Base-by-base conservation (phyloP, 148 eudicot species). In the Cornus suecica region DNA sequence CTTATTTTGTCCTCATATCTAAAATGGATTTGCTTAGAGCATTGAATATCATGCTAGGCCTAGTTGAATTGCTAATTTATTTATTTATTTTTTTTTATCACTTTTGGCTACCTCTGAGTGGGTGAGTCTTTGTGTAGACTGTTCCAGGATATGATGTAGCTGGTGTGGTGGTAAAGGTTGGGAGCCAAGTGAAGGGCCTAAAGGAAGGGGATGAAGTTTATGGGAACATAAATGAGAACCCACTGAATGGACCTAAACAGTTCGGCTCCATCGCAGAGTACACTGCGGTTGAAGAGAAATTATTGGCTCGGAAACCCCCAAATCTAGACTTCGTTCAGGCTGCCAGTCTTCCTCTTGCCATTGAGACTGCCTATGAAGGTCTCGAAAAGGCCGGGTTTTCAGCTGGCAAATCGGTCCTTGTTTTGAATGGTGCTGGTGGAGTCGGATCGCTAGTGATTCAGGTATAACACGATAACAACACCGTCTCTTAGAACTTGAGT, bases 291-390 rank as follows among this genome's bases (percentile, higher is more conserved):
- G 97, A 92, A 68, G 99, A 95, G 83, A 95, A 85, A 62, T 72
- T 93, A 56, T 34, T 95, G 78, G 97, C 99, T 32, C 68, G 85
- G 1, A 95, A 95, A 75, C 99, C 99, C 65, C 86, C 22, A 91
- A 93, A 73, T 78, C 62, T 95, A 7, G 85, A 88, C 78, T 95
- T 95, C 79, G 88, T 74, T 37, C 89, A 92, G 73, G 99, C 94
- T 80, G 99, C 98, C 62, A 80, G 77, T 8, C 90, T 95, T 25
- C 99, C 97, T 64, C 90, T 95, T 56, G 99, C 94, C 0, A 87
- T 95, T 74, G 94, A 91, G 78, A 95, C 97, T 0, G 99, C 99
- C 23, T 87, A 95, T 83, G 94, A 93, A 88, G 99, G 97, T 42
- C 94, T 95, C 22, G 94, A 92, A 71, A 89, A 54, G 64, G 87